Evolutionary conservation across 352 stramenopile species (phyloP).

Genomic region (Phytophthora pseudosyringae): DNA sequence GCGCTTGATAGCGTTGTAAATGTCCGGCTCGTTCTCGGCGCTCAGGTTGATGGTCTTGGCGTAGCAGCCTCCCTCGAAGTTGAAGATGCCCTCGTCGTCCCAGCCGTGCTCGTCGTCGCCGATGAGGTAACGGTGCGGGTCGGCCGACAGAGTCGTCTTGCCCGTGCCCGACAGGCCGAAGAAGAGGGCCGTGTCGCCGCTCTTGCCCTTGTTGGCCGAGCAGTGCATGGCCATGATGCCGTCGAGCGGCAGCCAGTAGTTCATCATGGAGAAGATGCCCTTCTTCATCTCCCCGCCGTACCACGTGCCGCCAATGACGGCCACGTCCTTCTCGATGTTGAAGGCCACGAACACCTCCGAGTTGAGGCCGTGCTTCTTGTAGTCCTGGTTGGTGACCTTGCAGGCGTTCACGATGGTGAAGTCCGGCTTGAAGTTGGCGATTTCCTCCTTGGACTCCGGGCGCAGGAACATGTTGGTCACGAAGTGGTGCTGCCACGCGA

Average conservation of each 20-base stretch:
- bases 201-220: constrained; percentile 97
- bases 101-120: constrained; percentile 96
- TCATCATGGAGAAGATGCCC: constrained; percentile 99
- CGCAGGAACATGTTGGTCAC: constrained; percentile 97
- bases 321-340: constrained; percentile 96
- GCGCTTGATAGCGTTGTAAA: constrained; percentile 97
- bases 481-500: constrained; percentile 98
- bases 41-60: constrained; percentile 99
- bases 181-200: constrained; percentile 97
- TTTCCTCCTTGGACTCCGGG: constrained; percentile 79
- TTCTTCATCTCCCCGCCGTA: constrained; percentile 99
- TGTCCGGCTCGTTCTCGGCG: constrained; percentile 97
- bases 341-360: constrained; percentile 97
- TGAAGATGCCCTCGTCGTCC: constrained; percentile 98
- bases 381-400: constrained; percentile 94
- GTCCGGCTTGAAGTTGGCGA: constrained; percentile 95
- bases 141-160: constrained; percentile 93
- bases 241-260: constrained; percentile 97
- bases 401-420: constrained; percentile 99
- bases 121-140: constrained; percentile 86
- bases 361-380: constrained; percentile 94
- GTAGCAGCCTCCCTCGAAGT: constrained; percentile 99
- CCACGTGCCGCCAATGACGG: constrained; percentile 96
- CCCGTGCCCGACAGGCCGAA: constrained; percentile 94
- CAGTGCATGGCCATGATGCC: constrained; percentile 98